phyloP scores from a whole-genome alignment of 2,329 filamentous ascomycete genomes.

The Aspergillus hiratsukae region DNA sequence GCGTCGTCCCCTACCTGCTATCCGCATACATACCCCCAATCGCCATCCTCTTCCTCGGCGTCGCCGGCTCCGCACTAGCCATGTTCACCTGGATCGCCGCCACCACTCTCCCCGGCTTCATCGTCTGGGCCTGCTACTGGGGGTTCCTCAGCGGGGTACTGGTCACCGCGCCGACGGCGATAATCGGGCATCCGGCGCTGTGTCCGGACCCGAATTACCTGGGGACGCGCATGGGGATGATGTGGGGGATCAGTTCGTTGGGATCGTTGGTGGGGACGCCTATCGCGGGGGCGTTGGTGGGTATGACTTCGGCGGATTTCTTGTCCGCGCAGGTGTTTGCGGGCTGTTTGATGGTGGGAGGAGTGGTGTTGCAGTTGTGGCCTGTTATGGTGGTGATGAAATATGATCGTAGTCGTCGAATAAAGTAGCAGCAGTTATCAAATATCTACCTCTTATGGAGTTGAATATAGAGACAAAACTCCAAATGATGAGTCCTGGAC shows the following conservation, averaged over 20 bases:
- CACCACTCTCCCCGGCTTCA: slow-evolving; percentile 18
- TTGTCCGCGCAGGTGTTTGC: slow-evolving; percentile 29
- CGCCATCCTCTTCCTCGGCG: slow-evolving; percentile 16
- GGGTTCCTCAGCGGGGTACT: slow-evolving; percentile 27
- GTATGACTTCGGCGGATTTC: slow-evolving; percentile 25
- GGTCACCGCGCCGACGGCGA: slow-evolving; percentile 27
- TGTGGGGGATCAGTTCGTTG: slow-evolving; percentile 33
- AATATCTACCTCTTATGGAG: no score
- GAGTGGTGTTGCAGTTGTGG: slow-evolving; percentile 23
- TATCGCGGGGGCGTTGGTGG: slow-evolving; percentile 29
- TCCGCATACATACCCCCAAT: slow-evolving; percentile 27
- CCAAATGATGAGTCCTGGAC: no score
- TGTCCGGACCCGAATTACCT: slow-evolving; percentile 23
- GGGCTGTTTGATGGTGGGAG: slow-evolving; percentile 29
- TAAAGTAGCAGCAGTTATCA: no score
- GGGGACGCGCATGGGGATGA: slow-evolving; percentile 30
- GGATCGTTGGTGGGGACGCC: slow-evolving; percentile 28
- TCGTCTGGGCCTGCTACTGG: slow-evolving; percentile 31
- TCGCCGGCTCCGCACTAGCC: slow-evolving; percentile 21
- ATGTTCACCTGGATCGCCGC: slow-evolving; percentile 32
- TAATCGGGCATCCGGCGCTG: slow-evolving; percentile 27
- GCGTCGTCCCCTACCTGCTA: slow-evolving; percentile 45
- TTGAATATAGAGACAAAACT: no score
- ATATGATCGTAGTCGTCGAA: slow-evolving; percentile 12
- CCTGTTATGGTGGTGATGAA: slow-evolving; percentile 20